Evolutionary conservation across 2,329 filamentous ascomycete genomes (phyloP).

Genomic region (Aureobasidium leucospermi): DNA sequence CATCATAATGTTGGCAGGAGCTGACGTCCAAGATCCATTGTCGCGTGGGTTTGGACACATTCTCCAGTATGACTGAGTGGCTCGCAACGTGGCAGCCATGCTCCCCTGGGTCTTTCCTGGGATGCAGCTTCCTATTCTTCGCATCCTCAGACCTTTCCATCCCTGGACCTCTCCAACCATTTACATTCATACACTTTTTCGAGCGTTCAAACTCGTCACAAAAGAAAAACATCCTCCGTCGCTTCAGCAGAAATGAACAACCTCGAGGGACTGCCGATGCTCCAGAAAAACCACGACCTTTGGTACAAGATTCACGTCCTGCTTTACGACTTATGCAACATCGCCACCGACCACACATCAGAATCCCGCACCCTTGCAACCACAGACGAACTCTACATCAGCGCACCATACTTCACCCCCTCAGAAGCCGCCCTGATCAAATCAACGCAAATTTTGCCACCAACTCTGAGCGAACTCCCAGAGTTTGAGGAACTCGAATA

Average conservation of each 20-base stretch:
- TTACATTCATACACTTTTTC: too few relatives aligned
- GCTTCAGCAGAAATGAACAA: background rate
- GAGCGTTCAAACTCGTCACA: too few relatives aligned
- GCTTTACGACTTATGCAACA: background rate
- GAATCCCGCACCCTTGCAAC: background rate
- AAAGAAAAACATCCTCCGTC: too few relatives aligned
- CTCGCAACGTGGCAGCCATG: too few relatives aligned
- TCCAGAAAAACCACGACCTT: background rate
- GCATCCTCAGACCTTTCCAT: too few relatives aligned
- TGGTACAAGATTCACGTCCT: background rate
- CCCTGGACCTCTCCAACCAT: too few relatives aligned
- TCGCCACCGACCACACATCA: background rate
- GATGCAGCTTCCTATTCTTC: too few relatives aligned
- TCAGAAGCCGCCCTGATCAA: background rate
- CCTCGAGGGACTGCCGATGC: background rate
- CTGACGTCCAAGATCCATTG: too few relatives aligned
- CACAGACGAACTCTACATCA: slow-evolving; percentile 6
- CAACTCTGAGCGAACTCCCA: background rate
- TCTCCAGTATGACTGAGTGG: too few relatives aligned
- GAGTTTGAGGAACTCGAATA: background rate
- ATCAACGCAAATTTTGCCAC: background rate
- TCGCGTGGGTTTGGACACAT: too few relatives aligned
- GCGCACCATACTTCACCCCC: background rate
- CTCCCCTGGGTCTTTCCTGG: too few relatives aligned
- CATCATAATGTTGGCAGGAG: too few relatives aligned